A percentile compares a stretch with the other conserved stretches of the same genome.
phyloP scores from a whole-genome alignment of 2,329 filamentous ascomycete species.

The Hypoxylon sp. region DNA sequence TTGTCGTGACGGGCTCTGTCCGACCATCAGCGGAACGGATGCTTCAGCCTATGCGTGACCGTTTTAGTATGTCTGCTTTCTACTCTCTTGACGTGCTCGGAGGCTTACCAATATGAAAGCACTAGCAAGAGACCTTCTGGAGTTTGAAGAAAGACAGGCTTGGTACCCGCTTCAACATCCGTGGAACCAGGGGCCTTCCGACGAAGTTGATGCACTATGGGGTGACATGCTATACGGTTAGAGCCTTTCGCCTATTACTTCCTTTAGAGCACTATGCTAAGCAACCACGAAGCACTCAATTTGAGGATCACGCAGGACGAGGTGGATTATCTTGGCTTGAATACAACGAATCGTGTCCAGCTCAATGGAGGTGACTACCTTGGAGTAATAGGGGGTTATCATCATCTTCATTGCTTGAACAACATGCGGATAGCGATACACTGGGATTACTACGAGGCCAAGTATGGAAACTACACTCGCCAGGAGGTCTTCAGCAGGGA shows the following conservation, averaged over 20 bases:
- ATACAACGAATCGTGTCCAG: conserved; percentile 33
- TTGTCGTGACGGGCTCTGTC: background rate
- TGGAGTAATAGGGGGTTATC: conserved; percentile 36
- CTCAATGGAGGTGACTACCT: conserved; percentile 35
- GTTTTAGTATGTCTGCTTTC: conserved; percentile 22
- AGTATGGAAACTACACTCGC: conserved; percentile 14
- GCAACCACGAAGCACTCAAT: conserved; percentile 25
- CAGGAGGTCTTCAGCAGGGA: conserved; percentile 28
- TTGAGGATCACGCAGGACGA: conserved; percentile 31
- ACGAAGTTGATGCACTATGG: conserved; percentile 35
- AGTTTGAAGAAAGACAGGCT: conserved; percentile 37
- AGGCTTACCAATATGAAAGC: conserved; percentile 16
- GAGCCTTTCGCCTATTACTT: background rate
- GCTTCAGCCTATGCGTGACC: conserved; percentile 8
- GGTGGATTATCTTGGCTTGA: conserved; percentile 21
- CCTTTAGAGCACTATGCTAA: background rate
- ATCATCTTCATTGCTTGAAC: conserved; percentile 39
- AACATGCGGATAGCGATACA: conserved; percentile 34
- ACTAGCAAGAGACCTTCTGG: conserved; percentile 23
- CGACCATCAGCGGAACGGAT: background rate
- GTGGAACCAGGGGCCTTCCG: conserved; percentile 38
- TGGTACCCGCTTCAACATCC: conserved; percentile 33
- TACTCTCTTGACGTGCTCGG: background rate
- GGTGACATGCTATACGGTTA: conserved; percentile 36
- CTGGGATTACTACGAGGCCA: conserved; percentile 37